These are phyloP conservation scores for Musa troglodytarum DNA, from an alignment of 176 grass and related monocot genomes.

Conservation along the genomic window DNA sequence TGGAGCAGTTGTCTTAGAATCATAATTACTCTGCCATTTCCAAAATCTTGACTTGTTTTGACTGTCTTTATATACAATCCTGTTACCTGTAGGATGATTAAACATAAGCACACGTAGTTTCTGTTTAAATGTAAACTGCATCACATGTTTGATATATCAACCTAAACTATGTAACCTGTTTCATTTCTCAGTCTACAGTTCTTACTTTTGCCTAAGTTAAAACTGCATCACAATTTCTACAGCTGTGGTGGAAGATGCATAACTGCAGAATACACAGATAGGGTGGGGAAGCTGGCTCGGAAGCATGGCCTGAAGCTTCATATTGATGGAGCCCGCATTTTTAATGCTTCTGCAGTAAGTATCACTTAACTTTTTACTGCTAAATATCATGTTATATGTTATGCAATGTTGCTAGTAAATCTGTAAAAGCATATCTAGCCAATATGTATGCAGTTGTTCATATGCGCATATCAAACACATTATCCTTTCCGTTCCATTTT, in stretches of 20 bases:
- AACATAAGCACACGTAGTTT: too few species aligned
- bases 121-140: too few species aligned
- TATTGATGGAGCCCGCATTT: slow-evolving; percentile 93
- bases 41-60: neutral
- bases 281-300: slow-evolving; percentile 57
- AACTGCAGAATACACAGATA: slow-evolving; percentile 65
- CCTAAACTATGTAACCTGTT: too few species aligned
- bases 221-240: neutral
- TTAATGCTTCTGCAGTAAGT: slow-evolving; percentile 93
- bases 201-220: neutral
- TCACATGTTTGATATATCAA: too few species aligned
- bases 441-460: too few species aligned
- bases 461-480: neutral
- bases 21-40: too few species aligned
- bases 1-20: too few species aligned
- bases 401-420: neutral
- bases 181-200: too few species aligned
- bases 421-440: neutral
- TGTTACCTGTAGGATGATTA: too few species aligned
- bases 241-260: slow-evolving; percentile 79
- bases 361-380: neutral
- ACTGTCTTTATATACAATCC: neutral
- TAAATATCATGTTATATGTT: neutral
- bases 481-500: too few species aligned
- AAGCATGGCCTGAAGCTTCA: slow-evolving; percentile 82